Base-by-base conservation (phyloP, 129 eudicot genomes). In the Centella asiatica region DNA sequence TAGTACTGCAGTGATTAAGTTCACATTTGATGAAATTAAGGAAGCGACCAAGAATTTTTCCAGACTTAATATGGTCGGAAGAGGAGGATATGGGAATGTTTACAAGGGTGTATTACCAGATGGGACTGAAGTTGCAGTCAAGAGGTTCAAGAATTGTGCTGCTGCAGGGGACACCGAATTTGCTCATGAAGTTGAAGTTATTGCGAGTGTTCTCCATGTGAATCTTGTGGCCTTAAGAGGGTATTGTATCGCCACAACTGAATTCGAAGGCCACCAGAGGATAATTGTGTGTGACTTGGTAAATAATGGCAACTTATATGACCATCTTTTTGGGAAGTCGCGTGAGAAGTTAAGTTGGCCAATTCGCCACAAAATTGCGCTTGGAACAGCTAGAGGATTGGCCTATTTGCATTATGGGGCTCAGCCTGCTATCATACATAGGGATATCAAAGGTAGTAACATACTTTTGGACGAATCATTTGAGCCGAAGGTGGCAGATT, bases 81-180 rank as follows among this genome's bases (percentile, higher is more conserved):
- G 66, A 62, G 98, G 98, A 65, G 98, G 98, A 36, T 92, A 92
- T 46, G 98, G 98, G 47, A 92, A 92, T 66, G 98, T 92, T 10
- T 92, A 87, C 72, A 84, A 82, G 67, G 98, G 95, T 1, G 76
- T 80, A 4, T 36, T 92, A 17, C 70, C 78, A 0, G 95, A 92
- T 55, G 90, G 85, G 4, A 57, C 96, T 0, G 94, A 87, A 66
- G 89, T 87, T 39, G 98, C 98, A 2, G 62, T 92, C 66, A 92
- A 92, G 66, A 80, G 98, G 71, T 87, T 92, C 71, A 87, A 92
- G 69, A 90, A 90, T 60, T 81, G 89, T 29, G 86, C 97, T 1
- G 94, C 87, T 1, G 77, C 97, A 0, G 97, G 97, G 4, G 97
- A 90, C 42, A 83, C 76, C 0, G 77, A 73, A 34, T 90, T 90